Base-by-base conservation (phyloP, 208 protist species). In the Leishmania tropica region DNA sequence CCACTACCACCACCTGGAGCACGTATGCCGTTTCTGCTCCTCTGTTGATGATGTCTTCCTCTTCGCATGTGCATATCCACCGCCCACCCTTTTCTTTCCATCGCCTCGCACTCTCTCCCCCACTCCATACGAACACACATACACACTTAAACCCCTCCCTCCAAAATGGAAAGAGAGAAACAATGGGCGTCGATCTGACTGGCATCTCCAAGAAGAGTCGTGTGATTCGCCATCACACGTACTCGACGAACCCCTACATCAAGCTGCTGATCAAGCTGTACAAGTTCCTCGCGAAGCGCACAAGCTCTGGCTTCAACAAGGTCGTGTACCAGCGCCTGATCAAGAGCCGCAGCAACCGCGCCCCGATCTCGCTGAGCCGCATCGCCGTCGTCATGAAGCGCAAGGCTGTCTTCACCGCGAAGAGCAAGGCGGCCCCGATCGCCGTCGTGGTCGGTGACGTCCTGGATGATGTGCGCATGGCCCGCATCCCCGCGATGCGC, bases 211-310 rank as follows among this genome's bases (percentile, higher is more conserved):
- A 97, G 94, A 94, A 93, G 87, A 96, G 95, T 87, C 92, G 94
- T 80, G 91, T 95, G 86, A 88, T 98, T 84, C 98, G 99, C 86
- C 95, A 96, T 87, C 95, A 95, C 81, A 98, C 98, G 71, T 97
- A 97, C 89, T 98, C 92, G 83, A 90, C 98, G 85, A 99, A 99
- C 89, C 95, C 98, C 53, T 99, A 99, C 97, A 92, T 99, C 83
- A 94, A 96, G 83, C 96, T 99, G 56, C 96, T 99, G 70, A 98
- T 99, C 85, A 99, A 99, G 97, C 97, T 99, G 76, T 99, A 99
- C 96, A 97, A 98, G 85, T 99, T 99, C 97, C 96, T 99, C 65
- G 96, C 99, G 35, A 97, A 99, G 86, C 97, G 99, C 86, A 99
- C 99, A 42, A 98, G 96, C 85, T 97, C 97, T 72, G 88, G 98